These are phyloP conservation scores for Dactylonectria estremocensis DNA, from an alignment of 2,329 filamentous ascomycete genomes.

Conservation along the genomic window DNA sequence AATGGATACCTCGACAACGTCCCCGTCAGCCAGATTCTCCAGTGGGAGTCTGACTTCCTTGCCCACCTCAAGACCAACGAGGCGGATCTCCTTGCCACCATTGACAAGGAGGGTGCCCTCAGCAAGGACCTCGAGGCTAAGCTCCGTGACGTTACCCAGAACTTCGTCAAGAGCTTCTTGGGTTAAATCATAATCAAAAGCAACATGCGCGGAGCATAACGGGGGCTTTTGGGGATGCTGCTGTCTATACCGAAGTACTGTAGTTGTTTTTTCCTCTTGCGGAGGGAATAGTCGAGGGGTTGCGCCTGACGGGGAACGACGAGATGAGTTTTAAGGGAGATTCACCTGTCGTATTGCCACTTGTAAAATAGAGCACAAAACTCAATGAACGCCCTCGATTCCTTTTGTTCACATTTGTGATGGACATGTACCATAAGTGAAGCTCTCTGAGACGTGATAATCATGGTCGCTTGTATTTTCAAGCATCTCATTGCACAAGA, in stretches of 20 bases:
- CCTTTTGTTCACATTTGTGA: conserved; percentile 63
- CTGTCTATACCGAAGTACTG: conserved; percentile 65
- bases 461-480: background rate
- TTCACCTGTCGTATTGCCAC: conserved; percentile 66
- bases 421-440: background rate
- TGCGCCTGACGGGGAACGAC: conserved; percentile 63
- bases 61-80: conserved; percentile 93
- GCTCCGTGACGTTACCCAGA: conserved; percentile 81
- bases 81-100: conserved; percentile 84
- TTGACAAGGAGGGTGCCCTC: conserved; percentile 95
- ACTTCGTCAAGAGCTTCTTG: conserved; percentile 95
- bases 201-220: conserved; percentile 51
- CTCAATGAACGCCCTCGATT: conserved; percentile 75
- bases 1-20: conserved; percentile 94
- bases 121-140: conserved; percentile 93
- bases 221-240: conserved; percentile 54
- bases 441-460: background rate
- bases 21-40: conserved; percentile 90
- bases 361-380: conserved; percentile 77
- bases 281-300: conserved; percentile 61
- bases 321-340: conserved; percentile 59
- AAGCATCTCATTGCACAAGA: no score
- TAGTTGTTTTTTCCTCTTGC: conserved; percentile 65
- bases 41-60: conserved; percentile 96
- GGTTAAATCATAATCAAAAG: conserved; percentile 61